Evolutionary conservation across 140 eudicot genomes (phyloP), one percentile per base, ranked within the genome.

Genomic region (Erigeron philadelphicus): DNA sequence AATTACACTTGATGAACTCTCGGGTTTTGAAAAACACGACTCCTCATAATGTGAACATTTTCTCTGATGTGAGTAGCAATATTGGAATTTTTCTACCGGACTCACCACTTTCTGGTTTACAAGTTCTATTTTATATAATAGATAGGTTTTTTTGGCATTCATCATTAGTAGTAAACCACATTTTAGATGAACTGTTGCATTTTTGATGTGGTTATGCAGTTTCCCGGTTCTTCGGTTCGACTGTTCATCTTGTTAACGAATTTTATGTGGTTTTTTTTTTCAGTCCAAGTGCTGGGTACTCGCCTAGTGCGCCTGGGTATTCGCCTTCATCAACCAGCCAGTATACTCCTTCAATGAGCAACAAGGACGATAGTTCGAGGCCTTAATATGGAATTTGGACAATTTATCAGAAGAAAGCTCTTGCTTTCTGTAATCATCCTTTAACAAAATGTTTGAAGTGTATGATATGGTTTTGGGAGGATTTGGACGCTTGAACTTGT

Each of bases 211-310:
- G 15, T 19, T 53, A 53, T 16, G 59, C 18, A 0, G 25, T 3
- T 53, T 16, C 25, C 15, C 18, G 11, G 23, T 17, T 1, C 62
- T 18, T 55, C 18, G 11, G 23, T 17, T 1, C 62, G 8, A 17
- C 61, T 56, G 9, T 56, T 5, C 6, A 61, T 35, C 12, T 48
- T 56, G 25, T 42, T 61, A 12, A 5, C 45, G 9, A 23, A 15
- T 19, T 58, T 44, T 17, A 38, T 66, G 5, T 10, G 61, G 49
- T 19, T 45, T 15, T 63, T 63, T 18, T 18, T 50, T 69, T 15
- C 85, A 93, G 99, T 76, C 99, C 99, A 49, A 93, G 98, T 77
- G 95, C 94, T 31, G 98, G 97, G 31, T 93, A 89, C 83, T 93
- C 97, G 0, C 98, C 98, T 0, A 93, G 97, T 73, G 95, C 95